phyloP scores from a whole-genome alignment of 2,329 filamentous ascomycete species.

The Hansfordia pulvinata region DNA sequence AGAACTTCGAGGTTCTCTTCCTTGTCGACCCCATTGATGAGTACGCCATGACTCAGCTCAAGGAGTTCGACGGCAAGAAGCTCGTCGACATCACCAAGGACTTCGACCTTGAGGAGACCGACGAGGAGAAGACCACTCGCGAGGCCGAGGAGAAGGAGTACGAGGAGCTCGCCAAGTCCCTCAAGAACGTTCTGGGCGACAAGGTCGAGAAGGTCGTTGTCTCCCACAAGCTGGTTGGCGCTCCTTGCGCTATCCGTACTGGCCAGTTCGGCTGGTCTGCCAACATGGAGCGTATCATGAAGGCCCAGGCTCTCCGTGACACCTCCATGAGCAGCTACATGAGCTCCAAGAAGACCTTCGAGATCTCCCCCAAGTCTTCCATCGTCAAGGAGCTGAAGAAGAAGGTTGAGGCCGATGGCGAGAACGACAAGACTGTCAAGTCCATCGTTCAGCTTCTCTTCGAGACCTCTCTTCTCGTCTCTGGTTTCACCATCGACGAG shows the following conservation, averaged over 20 bases:
- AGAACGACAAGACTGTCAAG: constrained; percentile 99
- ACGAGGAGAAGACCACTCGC: constrained; percentile 94
- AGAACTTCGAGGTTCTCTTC: constrained; percentile 99
- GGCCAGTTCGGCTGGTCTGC: constrained; percentile 99
- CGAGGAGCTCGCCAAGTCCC: constrained; percentile 83
- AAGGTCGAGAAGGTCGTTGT: constrained; percentile 99
- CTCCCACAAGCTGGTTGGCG: constrained; percentile 87
- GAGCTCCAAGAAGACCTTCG: constrained; percentile 99
- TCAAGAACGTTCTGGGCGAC: constrained; percentile 98
- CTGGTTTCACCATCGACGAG: constrained; percentile 99
- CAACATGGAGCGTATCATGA: constrained; percentile 99
- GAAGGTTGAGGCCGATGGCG: constrained; percentile 95
- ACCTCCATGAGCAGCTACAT: constrained; percentile 99
- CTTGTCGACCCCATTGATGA: constrained; percentile 98
- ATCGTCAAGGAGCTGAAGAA: constrained; percentile 99
- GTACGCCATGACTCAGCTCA: constrained; percentile 98
- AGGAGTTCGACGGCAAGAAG: constrained; percentile 99
- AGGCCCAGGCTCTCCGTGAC: constrained; percentile 98
- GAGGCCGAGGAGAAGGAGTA: constrained; percentile 98
- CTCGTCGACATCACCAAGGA: constrained; percentile 99
- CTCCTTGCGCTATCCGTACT: constrained; percentile 97
- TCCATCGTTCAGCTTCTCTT: constrained; percentile 96
- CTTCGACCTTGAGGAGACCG: constrained; percentile 99
- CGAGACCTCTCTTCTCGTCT: constrained; percentile 96
- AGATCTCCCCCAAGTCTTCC: constrained; percentile 96